A percentile compares a stretch with the other conserved stretches of the same genome.
These are phyloP conservation scores for Trametes cingulata DNA, from an alignment of 768 basidiomycete species.

Conservation along the genomic window DNA sequence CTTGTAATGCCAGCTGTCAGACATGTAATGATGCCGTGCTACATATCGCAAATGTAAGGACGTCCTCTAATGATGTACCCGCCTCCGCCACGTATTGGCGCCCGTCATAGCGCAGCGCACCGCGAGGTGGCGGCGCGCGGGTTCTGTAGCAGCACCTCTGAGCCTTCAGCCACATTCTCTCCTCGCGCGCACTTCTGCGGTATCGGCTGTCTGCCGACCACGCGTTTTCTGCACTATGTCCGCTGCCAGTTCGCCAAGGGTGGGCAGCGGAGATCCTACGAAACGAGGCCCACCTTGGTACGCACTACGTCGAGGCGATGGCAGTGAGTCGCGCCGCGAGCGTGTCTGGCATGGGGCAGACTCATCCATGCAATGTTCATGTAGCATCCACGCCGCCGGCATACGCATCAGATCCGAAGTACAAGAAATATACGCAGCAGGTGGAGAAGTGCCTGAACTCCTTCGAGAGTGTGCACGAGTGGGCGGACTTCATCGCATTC, in stretches of 20 bases:
- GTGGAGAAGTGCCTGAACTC: conserved; percentile 92
- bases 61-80: no score
- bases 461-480: conserved; percentile 96
- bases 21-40: no score
- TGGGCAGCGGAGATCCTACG: conserved; percentile 6
- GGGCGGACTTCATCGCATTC: conserved; percentile 99
- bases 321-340: conserved; percentile 11
- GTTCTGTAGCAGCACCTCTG: not conserved
- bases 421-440: conserved; percentile 88
- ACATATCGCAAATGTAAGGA: no score
- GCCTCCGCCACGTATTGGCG: no score
- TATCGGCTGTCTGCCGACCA: not conserved
- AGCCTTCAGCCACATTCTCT: not conserved
- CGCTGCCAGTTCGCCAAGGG: conserved; percentile 14
- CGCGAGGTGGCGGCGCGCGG: no score
- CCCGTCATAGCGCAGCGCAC: no score
- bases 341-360: not conserved
- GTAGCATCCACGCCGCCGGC: conserved; percentile 52
- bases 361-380: not conserved
- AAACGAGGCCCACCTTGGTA: conserved; percentile 19
- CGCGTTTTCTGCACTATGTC: conserved; percentile 12
- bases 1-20: conserved; percentile 1
- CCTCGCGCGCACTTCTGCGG: not conserved
- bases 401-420: conserved; percentile 84
- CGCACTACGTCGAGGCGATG: conserved; percentile 20